phyloP scores from a whole-genome alignment of 768 basidiomycete species.

The Suillus subaureus region DNA sequence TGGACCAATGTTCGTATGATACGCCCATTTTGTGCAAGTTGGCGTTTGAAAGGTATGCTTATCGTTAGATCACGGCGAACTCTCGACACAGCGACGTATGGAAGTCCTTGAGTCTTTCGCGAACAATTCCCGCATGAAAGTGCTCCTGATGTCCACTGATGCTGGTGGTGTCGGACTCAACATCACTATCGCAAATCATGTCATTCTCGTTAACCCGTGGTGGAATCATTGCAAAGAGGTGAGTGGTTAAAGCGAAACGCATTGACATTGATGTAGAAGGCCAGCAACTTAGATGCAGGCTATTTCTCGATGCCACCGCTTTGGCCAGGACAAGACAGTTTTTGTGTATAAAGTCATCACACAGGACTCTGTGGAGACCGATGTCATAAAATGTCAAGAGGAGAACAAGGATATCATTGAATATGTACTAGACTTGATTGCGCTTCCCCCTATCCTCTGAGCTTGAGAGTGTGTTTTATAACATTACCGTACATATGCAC shows the following conservation, averaged over 20 bases:
- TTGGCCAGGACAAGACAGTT: constrained; percentile 5
- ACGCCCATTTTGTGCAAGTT: background rate
- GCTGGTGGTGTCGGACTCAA: constrained; percentile 7
- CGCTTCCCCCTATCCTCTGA: background rate
- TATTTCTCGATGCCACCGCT: background rate
- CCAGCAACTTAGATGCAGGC: background rate
- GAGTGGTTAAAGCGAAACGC: background rate
- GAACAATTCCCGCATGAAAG: background rate
- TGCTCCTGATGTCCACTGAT: constrained; percentile 1
- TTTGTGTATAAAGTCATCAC: background rate
- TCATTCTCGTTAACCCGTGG: background rate
- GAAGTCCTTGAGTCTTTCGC: background rate
- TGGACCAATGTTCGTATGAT: background rate
- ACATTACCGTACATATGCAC: background rate
- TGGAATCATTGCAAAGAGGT: background rate
- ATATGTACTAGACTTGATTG: background rate
- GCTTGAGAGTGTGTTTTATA: background rate
- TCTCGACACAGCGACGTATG: background rate
- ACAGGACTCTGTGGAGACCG: background rate
- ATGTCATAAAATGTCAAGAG: background rate
- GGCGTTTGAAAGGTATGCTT: background rate
- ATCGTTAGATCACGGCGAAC: constrained; percentile 1
- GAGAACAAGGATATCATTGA: background rate
- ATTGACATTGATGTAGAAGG: background rate
- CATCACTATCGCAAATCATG: constrained; percentile 5